Conservation (phyloP, 176 grass and related monocot genomes). For the Phragmites australis region DNA sequence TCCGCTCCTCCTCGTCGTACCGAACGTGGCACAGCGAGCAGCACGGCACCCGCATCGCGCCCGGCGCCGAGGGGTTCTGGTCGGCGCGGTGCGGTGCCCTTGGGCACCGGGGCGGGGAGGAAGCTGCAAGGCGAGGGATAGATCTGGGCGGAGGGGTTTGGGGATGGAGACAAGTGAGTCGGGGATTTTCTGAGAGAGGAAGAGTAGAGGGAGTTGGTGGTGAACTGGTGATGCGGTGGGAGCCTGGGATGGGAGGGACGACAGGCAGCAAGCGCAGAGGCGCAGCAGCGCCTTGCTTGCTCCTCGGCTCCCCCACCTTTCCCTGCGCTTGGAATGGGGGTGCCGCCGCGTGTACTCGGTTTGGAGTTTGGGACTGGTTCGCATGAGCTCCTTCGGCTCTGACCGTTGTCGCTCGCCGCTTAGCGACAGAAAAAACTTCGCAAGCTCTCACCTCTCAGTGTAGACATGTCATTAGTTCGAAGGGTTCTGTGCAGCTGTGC, state of each 20-base stretch:
- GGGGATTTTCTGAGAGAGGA: conserved; percentile 40
- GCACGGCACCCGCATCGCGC: conserved; percentile 79
- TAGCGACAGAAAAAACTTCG: background rate
- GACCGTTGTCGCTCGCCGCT: background rate
- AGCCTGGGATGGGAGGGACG: conserved; percentile 14
- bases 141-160: conserved; percentile 33
- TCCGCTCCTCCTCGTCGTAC: conserved; percentile 93
- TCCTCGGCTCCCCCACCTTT: conserved; percentile 30
- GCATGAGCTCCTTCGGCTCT: background rate
- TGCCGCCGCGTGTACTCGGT: conserved; percentile 30
- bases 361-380: background rate
- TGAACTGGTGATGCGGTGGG: conserved; percentile 40
- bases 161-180: background rate
- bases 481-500: no score
- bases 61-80: background rate
- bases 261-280: conserved; percentile 28
- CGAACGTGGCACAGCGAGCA: conserved; percentile 83
- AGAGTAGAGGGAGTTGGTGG: conserved; percentile 42
- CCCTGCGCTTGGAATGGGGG: background rate
- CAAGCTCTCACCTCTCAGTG: no score
- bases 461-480: no score
- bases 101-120: conserved; percentile 21
- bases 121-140: conserved; percentile 4
- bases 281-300: background rate
- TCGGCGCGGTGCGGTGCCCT: conserved; percentile 29